Percentiles rank a stretch among this genome's conserved stretches.
Evolutionary conservation across 1,284 basidiomycete genomes (phyloP).

Genomic region (Ustilago shanxiensis): DNA sequence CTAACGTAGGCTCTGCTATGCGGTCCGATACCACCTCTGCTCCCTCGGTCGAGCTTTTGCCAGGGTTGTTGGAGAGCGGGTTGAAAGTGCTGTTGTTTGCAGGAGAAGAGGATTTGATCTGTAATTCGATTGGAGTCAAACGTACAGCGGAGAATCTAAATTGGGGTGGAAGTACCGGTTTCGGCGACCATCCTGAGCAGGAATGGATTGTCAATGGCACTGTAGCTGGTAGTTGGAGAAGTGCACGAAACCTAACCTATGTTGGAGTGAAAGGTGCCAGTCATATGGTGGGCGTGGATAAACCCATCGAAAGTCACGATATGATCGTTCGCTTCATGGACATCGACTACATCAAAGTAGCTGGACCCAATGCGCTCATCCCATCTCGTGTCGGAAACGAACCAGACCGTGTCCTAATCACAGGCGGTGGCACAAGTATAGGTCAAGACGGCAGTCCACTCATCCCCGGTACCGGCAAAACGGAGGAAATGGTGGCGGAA

Average conservation of each 20-base stretch:
- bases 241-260: conserved; percentile 90
- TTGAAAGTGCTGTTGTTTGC: conserved; percentile 91
- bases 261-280: conserved; percentile 80
- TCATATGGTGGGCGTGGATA: conserved; percentile 82
- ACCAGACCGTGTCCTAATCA: conserved; percentile 72
- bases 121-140: conserved; percentile 90
- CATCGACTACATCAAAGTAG: conserved; percentile 83
- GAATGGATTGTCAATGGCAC: conserved; percentile 84
- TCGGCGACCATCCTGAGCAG: conserved; percentile 35
- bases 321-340: conserved; percentile 80
- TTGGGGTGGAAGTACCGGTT: conserved; percentile 88
- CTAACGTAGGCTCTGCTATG: conserved; percentile 79
- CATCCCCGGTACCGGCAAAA: conserved; percentile 72
- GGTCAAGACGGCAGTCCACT: conserved; percentile 61
- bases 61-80: conserved; percentile 78
- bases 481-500: conserved; percentile 65
- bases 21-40: conserved; percentile 72
- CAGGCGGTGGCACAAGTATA: conserved; percentile 50
- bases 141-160: conserved; percentile 83
- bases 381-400: conserved; percentile 82
- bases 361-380: conserved; percentile 79
- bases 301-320: conserved; percentile 89
- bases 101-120: conserved; percentile 95
- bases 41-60: conserved; percentile 83
- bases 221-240: conserved; percentile 89